Conservation (phyloP, 495 filamentous ascomycete genomes). For the Parathielavia hyrcaniae region DNA sequence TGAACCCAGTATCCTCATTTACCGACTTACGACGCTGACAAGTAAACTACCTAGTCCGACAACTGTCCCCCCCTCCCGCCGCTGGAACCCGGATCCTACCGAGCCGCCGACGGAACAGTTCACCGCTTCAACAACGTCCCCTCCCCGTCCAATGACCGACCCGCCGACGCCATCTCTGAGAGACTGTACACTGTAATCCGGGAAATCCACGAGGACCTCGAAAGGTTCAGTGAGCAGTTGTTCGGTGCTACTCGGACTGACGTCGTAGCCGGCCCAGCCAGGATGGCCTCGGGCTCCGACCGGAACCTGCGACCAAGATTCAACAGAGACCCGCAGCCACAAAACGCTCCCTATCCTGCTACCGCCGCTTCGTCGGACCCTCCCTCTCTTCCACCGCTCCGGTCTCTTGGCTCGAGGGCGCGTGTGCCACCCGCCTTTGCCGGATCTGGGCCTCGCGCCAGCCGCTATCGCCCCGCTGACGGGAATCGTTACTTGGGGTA, state of each 20-base stretch:
- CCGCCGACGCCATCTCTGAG: conserved; percentile 36
- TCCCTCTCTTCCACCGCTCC: conserved; percentile 39
- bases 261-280: conserved; percentile 20
- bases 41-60: background rate
- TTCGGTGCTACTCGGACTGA: background rate
- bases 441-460: conserved; percentile 20
- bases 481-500: conserved; percentile 23
- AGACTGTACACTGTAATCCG: conserved; percentile 44
- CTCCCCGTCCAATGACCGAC: conserved; percentile 37
- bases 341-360: conserved; percentile 22
- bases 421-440: conserved; percentile 24
- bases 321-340: conserved; percentile 33
- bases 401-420: conserved; percentile 33
- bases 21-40: background rate
- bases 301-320: conserved; percentile 34
- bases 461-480: conserved; percentile 33
- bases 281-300: conserved; percentile 38
- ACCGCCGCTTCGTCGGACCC: conserved; percentile 21
- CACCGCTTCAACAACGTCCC: conserved; percentile 10
- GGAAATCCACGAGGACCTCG: conserved; percentile 33
- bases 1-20: background rate
- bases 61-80: conserved; percentile 22
- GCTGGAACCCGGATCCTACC: conserved; percentile 36
- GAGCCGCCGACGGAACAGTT: conserved; percentile 40
- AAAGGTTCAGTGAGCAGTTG: conserved; percentile 13